A percentile compares a stretch with the other conserved stretches of the same genome.
These are phyloP conservation scores for Zoysia japonica DNA, from an alignment of 176 grass and related monocot species.

Conservation along the genomic window DNA sequence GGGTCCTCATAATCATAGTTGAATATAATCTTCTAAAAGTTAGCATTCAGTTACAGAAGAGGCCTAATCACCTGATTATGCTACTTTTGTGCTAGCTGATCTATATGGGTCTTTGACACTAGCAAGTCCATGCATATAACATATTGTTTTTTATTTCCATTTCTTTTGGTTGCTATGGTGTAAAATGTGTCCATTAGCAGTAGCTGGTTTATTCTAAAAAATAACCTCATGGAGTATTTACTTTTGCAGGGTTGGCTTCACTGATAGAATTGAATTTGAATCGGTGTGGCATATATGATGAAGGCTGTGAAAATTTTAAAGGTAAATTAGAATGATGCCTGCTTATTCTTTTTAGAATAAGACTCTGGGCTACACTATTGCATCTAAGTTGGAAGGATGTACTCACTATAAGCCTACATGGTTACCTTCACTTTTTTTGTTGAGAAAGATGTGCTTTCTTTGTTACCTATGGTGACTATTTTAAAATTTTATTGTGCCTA, in stretches of 20 bases:
- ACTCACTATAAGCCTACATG: background rate
- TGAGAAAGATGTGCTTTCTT: background rate
- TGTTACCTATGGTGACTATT: background rate
- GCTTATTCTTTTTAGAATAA: background rate
- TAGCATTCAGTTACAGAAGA: slow-evolving; percentile 3
- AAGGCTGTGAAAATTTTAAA: slow-evolving; percentile 71
- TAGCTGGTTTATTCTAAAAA: background rate
- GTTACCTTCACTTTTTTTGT: background rate
- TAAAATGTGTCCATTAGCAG: background rate
- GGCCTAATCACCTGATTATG: background rate
- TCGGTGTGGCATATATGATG: slow-evolving; percentile 79
- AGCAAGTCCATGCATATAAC: background rate
- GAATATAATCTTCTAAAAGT: background rate
- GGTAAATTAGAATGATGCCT: slow-evolving; percentile 41
- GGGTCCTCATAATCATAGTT: background rate
- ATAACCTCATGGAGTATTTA: slow-evolving; percentile 5
- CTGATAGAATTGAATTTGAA: slow-evolving; percentile 75
- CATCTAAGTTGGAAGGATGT: slow-evolving; percentile 28
- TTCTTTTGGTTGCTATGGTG: background rate
- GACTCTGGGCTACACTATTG: background rate
- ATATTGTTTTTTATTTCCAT: background rate
- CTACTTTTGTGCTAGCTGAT: background rate
- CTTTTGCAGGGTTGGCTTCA: slow-evolving; percentile 64
- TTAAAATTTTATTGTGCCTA: background rate
- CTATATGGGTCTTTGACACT: background rate